Conservation (phyloP, 208 protist species). For the Acanthamoeba triangularis region DNA sequence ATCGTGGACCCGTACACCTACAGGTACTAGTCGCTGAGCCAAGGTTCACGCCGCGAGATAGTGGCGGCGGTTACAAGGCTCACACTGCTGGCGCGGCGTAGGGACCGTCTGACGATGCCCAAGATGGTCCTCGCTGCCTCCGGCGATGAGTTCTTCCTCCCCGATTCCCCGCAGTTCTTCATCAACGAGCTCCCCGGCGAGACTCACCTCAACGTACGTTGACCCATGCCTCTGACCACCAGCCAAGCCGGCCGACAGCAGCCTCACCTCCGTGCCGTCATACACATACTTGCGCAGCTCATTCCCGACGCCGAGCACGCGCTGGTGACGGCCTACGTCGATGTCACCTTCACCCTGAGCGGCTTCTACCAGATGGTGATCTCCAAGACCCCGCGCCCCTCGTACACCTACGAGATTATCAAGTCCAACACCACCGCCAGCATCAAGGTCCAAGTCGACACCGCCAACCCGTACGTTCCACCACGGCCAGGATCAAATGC, state of each 20-base stretch:
- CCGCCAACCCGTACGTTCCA: neutral
- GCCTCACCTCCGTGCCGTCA: too few species aligned
- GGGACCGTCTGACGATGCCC: constrained; percentile 56
- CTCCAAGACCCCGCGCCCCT: neutral
- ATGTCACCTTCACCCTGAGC: constrained; percentile 1
- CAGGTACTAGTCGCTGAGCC: neutral
- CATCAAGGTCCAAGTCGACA: constrained; percentile 27
- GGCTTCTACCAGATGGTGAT: constrained; percentile 50
- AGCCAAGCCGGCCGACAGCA: neutral
- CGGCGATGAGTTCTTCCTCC: constrained; percentile 84
- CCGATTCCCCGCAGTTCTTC: constrained; percentile 80
- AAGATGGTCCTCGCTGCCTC: constrained; percentile 58
- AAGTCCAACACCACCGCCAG: constrained; percentile 64
- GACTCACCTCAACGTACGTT: constrained; percentile 74
- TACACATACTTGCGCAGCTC: neutral
- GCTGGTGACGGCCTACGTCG: neutral
- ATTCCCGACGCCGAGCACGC: constrained; percentile 69
- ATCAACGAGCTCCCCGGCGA: constrained; percentile 72
- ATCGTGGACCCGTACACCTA: constrained; percentile 72
- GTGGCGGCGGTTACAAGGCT: neutral
- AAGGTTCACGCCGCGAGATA: too few species aligned
- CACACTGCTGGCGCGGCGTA: neutral
- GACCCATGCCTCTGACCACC: neutral
- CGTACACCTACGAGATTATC: constrained; percentile 25
- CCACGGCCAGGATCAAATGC: neutral